Evolutionary conservation across 805 yeast genomes (phyloP).

Genomic region (Cyberlindnera meyerae): DNA sequence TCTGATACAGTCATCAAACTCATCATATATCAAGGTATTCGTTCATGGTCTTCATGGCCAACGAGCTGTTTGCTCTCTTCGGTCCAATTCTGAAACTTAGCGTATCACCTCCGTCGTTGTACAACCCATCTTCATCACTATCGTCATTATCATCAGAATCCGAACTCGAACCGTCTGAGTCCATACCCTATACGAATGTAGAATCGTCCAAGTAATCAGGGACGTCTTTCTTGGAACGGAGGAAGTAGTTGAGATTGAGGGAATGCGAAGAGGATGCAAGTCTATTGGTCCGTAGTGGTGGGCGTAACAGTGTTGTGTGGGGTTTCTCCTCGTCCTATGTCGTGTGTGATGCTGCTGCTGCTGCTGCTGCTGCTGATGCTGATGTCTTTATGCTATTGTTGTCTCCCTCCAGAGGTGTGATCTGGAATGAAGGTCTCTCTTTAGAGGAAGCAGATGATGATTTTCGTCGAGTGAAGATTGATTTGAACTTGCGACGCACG

Average conservation of each 20-base stretch:
- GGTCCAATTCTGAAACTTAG: conserved; percentile 22
- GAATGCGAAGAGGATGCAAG: conserved; percentile 20
- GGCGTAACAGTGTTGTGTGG: conserved; percentile 11
- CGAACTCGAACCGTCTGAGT: conserved; percentile 16
- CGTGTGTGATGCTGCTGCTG: not conserved
- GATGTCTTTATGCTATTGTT: no score
- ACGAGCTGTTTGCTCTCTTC: conserved; percentile 18
- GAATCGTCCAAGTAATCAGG: conserved; percentile 24
- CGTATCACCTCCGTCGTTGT: conserved; percentile 23
- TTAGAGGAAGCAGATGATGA: conserved; percentile 11
- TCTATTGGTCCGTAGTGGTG: conserved; percentile 8
- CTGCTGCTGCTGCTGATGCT: conserved; percentile 6
- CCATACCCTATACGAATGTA: conserved; percentile 22
- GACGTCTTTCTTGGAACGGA: conserved; percentile 21
- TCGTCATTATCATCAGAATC: conserved; percentile 13
- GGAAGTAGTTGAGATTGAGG: conserved; percentile 19
- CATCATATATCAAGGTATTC: conserved; percentile 22
- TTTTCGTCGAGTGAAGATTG: conserved; percentile 21
- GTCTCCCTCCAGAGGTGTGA: no score
- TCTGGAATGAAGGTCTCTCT: no score
- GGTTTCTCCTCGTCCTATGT: no score
- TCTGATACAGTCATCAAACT: not conserved
- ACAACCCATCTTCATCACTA: conserved; percentile 15
- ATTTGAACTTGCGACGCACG: conserved; percentile 20
- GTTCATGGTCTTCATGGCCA: conserved; percentile 19